These are phyloP conservation scores for Neobulgaria alba DNA, from an alignment of 2,329 filamentous ascomycete genomes.

Conservation along the genomic window DNA sequence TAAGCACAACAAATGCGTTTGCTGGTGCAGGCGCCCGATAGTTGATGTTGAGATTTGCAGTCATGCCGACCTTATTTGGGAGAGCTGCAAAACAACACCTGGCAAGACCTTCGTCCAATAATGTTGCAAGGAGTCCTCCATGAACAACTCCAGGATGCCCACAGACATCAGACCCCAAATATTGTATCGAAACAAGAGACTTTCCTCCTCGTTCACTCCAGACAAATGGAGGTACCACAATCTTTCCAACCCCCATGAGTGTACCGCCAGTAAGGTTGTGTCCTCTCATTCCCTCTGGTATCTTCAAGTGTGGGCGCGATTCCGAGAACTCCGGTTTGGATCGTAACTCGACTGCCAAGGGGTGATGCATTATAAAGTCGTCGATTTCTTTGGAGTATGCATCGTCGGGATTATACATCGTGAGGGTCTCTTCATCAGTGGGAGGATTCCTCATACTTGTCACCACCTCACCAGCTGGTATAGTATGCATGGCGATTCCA, in stretches of 20 bases:
- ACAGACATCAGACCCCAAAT: slow-evolving; percentile 72
- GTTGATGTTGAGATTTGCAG: slow-evolving; percentile 74
- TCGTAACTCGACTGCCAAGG: slow-evolving; percentile 63
- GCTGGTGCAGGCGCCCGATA: slow-evolving; percentile 77
- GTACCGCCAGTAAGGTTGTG: slow-evolving; percentile 79
- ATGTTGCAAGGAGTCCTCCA: slow-evolving; percentile 82
- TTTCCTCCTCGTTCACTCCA: slow-evolving; percentile 67
- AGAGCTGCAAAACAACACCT: slow-evolving; percentile 82
- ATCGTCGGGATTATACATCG: slow-evolving; percentile 51
- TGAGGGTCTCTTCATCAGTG: slow-evolving; percentile 65
- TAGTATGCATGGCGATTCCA: slow-evolving; percentile 49
- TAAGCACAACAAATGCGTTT: slow-evolving; percentile 66
- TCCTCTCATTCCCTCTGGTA: slow-evolving; percentile 59
- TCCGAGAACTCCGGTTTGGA: slow-evolving; percentile 59
- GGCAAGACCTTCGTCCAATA: slow-evolving; percentile 84
- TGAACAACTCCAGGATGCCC: slow-evolving; percentile 89
- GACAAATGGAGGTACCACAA: slow-evolving; percentile 72
- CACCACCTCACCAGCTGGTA: slow-evolving; percentile 41
- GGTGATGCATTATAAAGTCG: slow-evolving; percentile 64
- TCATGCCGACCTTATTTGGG: slow-evolving; percentile 78
- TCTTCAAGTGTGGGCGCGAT: slow-evolving; percentile 78
- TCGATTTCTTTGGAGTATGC: slow-evolving; percentile 53
- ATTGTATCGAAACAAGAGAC: slow-evolving; percentile 62
- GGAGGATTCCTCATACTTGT: slow-evolving; percentile 44
- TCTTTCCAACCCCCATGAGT: slow-evolving; percentile 63